Evolutionary conservation across 352 stramenopile genomes (phyloP).

Genomic region (Peronosclerospora sorghi): DNA sequence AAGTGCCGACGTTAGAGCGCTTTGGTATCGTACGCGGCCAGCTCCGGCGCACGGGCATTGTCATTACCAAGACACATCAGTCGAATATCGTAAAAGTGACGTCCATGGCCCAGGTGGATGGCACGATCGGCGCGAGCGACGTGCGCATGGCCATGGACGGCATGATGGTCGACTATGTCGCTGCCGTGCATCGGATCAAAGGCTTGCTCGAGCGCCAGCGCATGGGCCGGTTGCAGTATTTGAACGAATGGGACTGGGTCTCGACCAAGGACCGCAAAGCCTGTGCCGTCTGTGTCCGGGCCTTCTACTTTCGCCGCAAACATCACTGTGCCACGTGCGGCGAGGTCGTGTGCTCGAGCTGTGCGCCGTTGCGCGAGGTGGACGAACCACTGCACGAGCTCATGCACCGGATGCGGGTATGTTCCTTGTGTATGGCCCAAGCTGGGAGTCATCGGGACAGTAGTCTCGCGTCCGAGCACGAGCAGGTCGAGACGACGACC

Average conservation of each 20-base stretch:
- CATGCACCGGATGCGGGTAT: slow-evolving; percentile 51
- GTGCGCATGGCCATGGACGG: slow-evolving; percentile 36
- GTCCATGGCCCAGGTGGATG: slow-evolving; percentile 62
- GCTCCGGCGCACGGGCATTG: slow-evolving; percentile 49
- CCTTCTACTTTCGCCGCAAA: slow-evolving; percentile 72
- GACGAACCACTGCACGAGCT: slow-evolving; percentile 53
- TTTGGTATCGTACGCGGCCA: slow-evolving; percentile 51
- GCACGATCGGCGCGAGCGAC: slow-evolving; percentile 20
- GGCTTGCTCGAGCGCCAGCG: slow-evolving; percentile 57
- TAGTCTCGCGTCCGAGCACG: slow-evolving; percentile 18
- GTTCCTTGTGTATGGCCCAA: slow-evolving; percentile 48
- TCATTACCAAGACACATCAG: slow-evolving; percentile 69
- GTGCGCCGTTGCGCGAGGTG: slow-evolving; percentile 55
- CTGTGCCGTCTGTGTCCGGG: slow-evolving; percentile 64
- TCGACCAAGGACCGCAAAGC: slow-evolving; percentile 59
- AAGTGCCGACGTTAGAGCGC: slow-evolving; percentile 53
- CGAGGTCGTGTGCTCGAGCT: slow-evolving; percentile 67
- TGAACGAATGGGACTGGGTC: slow-evolving; percentile 76
- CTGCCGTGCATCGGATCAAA: slow-evolving; percentile 41
- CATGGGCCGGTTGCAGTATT: slow-evolving; percentile 60
- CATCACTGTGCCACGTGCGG: slow-evolving; percentile 68
- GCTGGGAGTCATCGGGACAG: slow-evolving; percentile 19
- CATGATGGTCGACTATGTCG: slow-evolving; percentile 60
- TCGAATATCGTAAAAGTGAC: slow-evolving; percentile 62
- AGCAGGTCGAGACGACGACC: slow-evolving; percentile 14